A percentile compares a stretch with the other conserved stretches of the same genome.
Conservation (phyloP, 2,329 filamentous ascomycete species). For the Talaromyces sp. region DNA sequence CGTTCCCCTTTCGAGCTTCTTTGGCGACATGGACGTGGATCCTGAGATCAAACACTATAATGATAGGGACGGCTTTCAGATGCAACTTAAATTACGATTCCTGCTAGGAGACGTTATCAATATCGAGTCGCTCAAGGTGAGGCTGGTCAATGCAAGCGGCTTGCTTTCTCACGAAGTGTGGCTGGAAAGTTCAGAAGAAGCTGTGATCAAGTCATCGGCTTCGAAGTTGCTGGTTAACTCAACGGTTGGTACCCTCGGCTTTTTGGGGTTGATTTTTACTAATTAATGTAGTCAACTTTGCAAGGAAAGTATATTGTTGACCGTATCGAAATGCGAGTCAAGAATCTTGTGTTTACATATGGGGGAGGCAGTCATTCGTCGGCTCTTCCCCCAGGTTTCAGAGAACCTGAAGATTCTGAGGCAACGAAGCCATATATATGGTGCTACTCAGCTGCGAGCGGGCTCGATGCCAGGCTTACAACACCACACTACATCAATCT, state of each 20-base stretch:
- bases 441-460: constrained; percentile 65
- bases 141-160: constrained; percentile 48
- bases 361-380: constrained; percentile 21
- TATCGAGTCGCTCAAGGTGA: constrained; percentile 59
- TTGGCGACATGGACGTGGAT: constrained; percentile 62
- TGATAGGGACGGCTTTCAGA: constrained; percentile 66
- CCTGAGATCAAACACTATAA: constrained; percentile 64
- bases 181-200: constrained; percentile 47
- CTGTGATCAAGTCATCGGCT: constrained; percentile 51
- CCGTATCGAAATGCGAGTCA: constrained; percentile 54
- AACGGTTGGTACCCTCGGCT: constrained; percentile 30
- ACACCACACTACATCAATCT: constrained; percentile 69
- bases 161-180: constrained; percentile 59
- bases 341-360: constrained; percentile 34
- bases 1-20: constrained; percentile 67
- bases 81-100: constrained; percentile 64
- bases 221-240: constrained; percentile 48
- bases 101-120: constrained; percentile 65
- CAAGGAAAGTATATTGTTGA: constrained; percentile 71
- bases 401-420: constrained; percentile 25
- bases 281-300: constrained; percentile 30
- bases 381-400: constrained; percentile 29
- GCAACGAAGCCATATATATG: constrained; percentile 54
- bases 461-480: constrained; percentile 62
- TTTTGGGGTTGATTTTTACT: constrained; percentile 1